Evolutionary conservation across 441 rosid genomes (phyloP), one percentile per base, ranked within the genome.

Genomic region (Rhodomyrtus psidioides): DNA sequence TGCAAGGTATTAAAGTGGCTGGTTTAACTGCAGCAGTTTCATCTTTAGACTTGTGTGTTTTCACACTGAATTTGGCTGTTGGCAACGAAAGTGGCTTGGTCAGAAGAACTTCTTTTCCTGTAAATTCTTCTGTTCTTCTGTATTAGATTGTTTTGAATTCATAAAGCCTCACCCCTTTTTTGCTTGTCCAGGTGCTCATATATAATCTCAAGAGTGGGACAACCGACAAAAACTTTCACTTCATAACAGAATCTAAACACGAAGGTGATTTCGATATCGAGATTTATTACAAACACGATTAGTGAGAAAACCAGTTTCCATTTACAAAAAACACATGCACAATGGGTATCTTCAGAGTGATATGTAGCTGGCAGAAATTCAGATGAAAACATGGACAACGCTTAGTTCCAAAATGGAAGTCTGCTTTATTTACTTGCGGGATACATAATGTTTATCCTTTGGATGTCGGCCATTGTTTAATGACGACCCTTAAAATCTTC

Each of bases 41-140:
- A 62, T 83, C 84, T 44, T 85, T 95, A 89, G 93, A 92, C 82
- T 87, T 95, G 60, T 95, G 95, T 87, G 84, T 88, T 83, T 83
- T 58, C 87, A 93, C 94, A 70, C 90, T 88, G 86, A 86, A 83
- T 88, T 92, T 95, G 93, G 97, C 93, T 83, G 92, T 94, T 84
- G 97, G 97, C 87, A 92, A 91, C 53, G 90, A 91, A 87, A 70
- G 86, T 75, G 97, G 97, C 59, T 89, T 94, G 94, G 97, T 95
- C 28, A 91, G 94, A 88, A 87, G 55, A 75, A 59, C 84, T 51
- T 86, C 84, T 83, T 49, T 24, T 53, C 27, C 82, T 42, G 76
- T 42, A 82, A 82, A 9, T 23, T 55, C 49, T 83, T 81, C 23
- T 39, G 57, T 55, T 55, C 49, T 83, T 81, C 19, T 39, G 57